Base-by-base conservation (phyloP, 2,329 filamentous ascomycete genomes). In the Fusarium albidum region DNA sequence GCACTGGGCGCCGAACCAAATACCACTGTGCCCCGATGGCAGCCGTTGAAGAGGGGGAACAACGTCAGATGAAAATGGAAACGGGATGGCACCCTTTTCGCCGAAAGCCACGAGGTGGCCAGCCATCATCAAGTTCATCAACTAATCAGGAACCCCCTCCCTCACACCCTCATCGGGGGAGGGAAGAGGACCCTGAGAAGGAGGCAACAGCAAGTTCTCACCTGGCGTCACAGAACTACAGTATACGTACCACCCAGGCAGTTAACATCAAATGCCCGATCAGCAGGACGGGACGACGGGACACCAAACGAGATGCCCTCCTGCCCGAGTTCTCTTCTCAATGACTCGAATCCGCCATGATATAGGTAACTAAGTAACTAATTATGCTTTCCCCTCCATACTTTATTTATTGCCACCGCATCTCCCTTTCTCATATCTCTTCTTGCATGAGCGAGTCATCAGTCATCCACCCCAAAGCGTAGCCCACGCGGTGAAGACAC, bases 121-220 rank as follows among this genome's bases (percentile, higher is more conserved):
- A 47, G 42, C 57, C 49, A 51, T 59, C 34, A 42, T n/a, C n/a
- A 34, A 47, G 41, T 41, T 59, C 41, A 42, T 38, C 51, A 44
- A 34, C 25, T 47, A 60, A 61, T 57, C 32, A 43, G 29, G 15
- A n/a, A 49, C 46, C 50, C 26, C 33, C 21, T 29, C 17, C 18
- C 33, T 15, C 18, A 9, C 8, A 17, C 21, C 14, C 17, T 13
- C 26, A 26, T 29, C 27, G 6, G 27, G 28, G 21, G 27, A 27
- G 14, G 17, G 13, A 9, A 39, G 31, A 37, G 34, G 55, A 61
- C 57, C 58, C 49, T 58, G 53, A 61, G 26, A 39, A 52, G 43
- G 55, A 41, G 13, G 27, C 3, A 12, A 29, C 27, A 51, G n/a
- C n/a, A 56, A 35, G 17, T 17, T 32, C 39, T 42, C 26, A 42